Base-by-base conservation (phyloP, 1,284 basidiomycete genomes). In the Exobasidium cylindrosporum region DNA sequence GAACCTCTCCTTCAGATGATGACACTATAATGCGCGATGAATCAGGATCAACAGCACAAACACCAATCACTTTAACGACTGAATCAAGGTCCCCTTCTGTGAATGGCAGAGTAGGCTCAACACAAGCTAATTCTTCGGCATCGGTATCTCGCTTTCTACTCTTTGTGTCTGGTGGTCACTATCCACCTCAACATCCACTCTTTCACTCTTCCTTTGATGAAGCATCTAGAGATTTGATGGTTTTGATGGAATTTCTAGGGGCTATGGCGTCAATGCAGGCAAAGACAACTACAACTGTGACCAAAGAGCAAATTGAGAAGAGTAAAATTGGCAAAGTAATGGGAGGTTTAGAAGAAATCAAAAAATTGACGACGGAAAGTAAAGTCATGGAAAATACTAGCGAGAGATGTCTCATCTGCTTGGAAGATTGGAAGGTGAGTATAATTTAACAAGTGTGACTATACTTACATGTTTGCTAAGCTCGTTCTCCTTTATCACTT, bases 131-230 rank as follows among this genome's bases (percentile, higher is more conserved):
- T 17, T 40, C 35, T 10, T 7, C 35, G 17, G 35, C 35, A 40
- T 68, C 70, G 1, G 60, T 72, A 13, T 69, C 73, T 21, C 69
- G 76, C 23, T 77, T 77, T 60, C 65, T 77, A 55, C 69, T 78
- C 17, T 78, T 78, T 55, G 73, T 78, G 4, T 73, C 71, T 35
- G 76, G 76, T 30, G 76, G 76, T 0, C 67, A 68, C 28, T 78
- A 77, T 50, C 68, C 70, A 17, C 66, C 70, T 10, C 63, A 70
- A 40, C 76, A 78, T 44, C 76, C 76, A 14, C 61, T 78, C 62
- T 62, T 78, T 21, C 68, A 69, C 4, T 65, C 73, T 29, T 68
- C 67, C 31, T 68, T 67, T 4, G 57, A 66, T 3, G 66, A 72
- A 14, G 75, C 76, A 2, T 74, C 72, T 1, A 70, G 74, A 3